phyloP scores from a whole-genome alignment of 257 asterid genomes.

The Thymus mandschuricus region DNA sequence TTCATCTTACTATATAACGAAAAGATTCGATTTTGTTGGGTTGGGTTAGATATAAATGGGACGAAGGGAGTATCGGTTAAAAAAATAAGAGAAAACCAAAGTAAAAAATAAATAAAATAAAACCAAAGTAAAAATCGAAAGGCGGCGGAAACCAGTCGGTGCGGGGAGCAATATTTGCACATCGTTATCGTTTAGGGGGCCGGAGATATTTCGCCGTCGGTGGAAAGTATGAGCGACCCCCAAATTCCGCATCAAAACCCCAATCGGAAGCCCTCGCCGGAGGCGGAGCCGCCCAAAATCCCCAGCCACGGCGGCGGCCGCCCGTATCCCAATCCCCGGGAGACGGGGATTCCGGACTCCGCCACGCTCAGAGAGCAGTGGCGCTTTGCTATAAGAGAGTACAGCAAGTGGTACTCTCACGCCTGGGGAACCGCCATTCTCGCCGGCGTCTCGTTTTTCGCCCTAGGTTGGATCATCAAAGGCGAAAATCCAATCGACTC shows the following conservation, averaged over 20 bases:
- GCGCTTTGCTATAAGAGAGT: constrained; percentile 76
- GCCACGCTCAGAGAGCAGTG: constrained; percentile 89
- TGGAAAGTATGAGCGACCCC: constrained; percentile 48
- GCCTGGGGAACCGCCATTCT: constrained; percentile 98
- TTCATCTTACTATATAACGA: no score
- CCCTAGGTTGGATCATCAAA: constrained; percentile 88
- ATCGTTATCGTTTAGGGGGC: neutral
- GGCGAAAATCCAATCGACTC: constrained; percentile 88
- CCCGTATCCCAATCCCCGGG: constrained; percentile 65
- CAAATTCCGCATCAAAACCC: constrained; percentile 46
- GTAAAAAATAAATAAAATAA: no score
- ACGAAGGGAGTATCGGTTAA: no score
- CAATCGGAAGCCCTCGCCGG: constrained; percentile 31
- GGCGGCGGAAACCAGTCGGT: neutral
- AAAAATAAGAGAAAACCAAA: no score
- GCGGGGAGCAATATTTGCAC: neutral
- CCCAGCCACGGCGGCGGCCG: constrained; percentile 32
- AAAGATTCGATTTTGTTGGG: no score
- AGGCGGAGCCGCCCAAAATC: constrained; percentile 38
- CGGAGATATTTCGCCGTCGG: neutral
- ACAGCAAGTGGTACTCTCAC: constrained; percentile 88
- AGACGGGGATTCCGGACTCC: constrained; percentile 69
- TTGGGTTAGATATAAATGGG: no score
- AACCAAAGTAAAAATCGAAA: no score
- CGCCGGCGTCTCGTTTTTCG: constrained; percentile 85